Conservation (phyloP, 805 yeast genomes). For the Nakazawaea laoshanensis region DNA sequence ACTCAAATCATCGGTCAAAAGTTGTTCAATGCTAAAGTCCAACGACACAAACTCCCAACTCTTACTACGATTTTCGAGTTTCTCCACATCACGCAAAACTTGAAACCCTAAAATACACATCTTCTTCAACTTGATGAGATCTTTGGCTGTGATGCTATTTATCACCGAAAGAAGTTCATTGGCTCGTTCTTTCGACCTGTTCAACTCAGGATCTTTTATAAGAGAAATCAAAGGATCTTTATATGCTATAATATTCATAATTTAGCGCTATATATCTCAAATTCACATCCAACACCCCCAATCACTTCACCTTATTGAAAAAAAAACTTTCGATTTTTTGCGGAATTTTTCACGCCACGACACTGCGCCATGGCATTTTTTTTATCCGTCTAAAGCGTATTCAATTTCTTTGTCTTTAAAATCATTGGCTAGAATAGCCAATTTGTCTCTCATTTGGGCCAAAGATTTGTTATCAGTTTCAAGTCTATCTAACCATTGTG, state of each 20-base stretch:
- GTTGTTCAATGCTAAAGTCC: conserved; percentile 33
- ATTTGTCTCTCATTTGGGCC: conserved; percentile 26
- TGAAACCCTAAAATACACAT: conserved; percentile 39
- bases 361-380: too few relatives aligned
- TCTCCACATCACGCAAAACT: conserved; percentile 41
- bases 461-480: conserved; percentile 14
- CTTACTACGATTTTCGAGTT: conserved; percentile 34
- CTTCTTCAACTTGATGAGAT: conserved; percentile 34
- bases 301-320: too few relatives aligned
- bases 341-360: too few relatives aligned
- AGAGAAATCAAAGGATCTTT: conserved; percentile 39
- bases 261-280: too few relatives aligned
- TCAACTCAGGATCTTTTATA: conserved; percentile 40
- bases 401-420: conserved; percentile 14
- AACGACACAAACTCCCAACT: conserved; percentile 50
- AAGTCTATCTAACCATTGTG: conserved; percentile 33
- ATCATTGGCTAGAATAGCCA: conserved; percentile 32
- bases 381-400: conserved; percentile 14
- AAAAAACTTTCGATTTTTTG: too few relatives aligned
- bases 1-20: conserved; percentile 10
- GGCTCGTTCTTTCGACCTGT: conserved; percentile 29
- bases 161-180: conserved; percentile 31
- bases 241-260: too few relatives aligned
- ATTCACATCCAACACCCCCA: too few relatives aligned
- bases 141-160: conserved; percentile 29